Evolutionary conservation across 2,329 filamentous ascomycete genomes (phyloP).

Genomic region (Pestalotiopsis sp.): DNA sequence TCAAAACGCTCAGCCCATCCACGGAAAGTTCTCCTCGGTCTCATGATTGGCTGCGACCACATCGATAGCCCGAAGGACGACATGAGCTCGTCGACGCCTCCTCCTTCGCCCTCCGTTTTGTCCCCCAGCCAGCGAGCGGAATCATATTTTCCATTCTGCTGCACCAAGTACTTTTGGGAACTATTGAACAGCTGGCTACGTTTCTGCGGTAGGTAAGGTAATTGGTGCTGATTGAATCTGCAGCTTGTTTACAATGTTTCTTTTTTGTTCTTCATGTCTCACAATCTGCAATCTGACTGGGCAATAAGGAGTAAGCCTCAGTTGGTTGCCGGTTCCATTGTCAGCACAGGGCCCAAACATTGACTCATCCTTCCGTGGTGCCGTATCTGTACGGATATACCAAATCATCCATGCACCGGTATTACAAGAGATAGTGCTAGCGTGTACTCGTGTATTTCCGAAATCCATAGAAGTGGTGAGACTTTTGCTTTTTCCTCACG

Average conservation of each 20-base stretch:
- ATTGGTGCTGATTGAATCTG: not conserved
- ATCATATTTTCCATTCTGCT: not conserved
- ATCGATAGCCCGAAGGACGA: not conserved
- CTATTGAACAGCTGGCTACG: not conserved
- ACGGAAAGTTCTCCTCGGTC: not conserved
- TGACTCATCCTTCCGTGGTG: not conserved
- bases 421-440: not conserved
- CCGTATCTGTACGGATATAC: not conserved
- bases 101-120: not conserved
- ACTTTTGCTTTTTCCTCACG: not conserved
- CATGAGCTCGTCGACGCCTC: not conserved
- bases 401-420: not conserved
- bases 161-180: not conserved
- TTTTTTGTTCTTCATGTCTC: not conserved
- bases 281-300: not conserved
- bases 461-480: not conserved
- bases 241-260: not conserved
- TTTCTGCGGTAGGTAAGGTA: not conserved
- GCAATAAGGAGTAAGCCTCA: not conserved
- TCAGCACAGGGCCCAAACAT: not conserved
- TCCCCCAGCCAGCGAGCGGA: not conserved
- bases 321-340: not conserved
- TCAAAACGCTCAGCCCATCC: not conserved
- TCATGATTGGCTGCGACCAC: not conserved
- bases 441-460: not conserved